These are phyloP conservation scores for Phytophthora lateralis DNA, from an alignment of 352 stramenopile species.

Conservation along the genomic window DNA sequence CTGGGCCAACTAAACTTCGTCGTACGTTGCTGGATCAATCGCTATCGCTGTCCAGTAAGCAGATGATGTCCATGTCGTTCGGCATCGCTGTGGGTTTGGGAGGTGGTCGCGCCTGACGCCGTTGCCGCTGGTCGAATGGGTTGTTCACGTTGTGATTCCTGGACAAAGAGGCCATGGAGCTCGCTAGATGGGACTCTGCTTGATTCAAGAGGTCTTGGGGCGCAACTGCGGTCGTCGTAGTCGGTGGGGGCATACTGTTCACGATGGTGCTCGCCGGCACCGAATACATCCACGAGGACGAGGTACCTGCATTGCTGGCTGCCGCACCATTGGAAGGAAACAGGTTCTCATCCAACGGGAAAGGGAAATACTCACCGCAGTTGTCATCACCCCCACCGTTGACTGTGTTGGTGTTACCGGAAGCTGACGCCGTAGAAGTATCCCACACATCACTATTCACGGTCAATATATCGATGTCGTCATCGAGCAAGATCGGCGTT, in stretches of 20 bases:
- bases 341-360: conserved; percentile 66
- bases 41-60: conserved; percentile 80
- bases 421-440: conserved; percentile 26
- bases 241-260: conserved; percentile 28
- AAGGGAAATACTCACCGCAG: conserved; percentile 54
- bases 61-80: conserved; percentile 71
- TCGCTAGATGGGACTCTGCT: conserved; percentile 56
- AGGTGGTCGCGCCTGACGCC: conserved; percentile 20
- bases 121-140: conserved; percentile 49
- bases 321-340: conserved; percentile 37
- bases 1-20: conserved; percentile 23
- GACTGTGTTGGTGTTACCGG: conserved; percentile 24
- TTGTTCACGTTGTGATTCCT: conserved; percentile 63
- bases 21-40: conserved; percentile 39
- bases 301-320: conserved; percentile 24
- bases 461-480: conserved; percentile 69
- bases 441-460: conserved; percentile 75
- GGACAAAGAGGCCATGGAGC: conserved; percentile 68
- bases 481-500: conserved; percentile 52
- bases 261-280: conserved; percentile 43
- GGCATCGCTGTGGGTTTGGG: conserved; percentile 26
- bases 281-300: conserved; percentile 37
- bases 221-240: conserved; percentile 7
- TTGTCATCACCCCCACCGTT: conserved; percentile 27
- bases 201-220: conserved; percentile 39